Base-by-base conservation (phyloP, 1,284 basidiomycete species). In the Peniophora sp. region DNA sequence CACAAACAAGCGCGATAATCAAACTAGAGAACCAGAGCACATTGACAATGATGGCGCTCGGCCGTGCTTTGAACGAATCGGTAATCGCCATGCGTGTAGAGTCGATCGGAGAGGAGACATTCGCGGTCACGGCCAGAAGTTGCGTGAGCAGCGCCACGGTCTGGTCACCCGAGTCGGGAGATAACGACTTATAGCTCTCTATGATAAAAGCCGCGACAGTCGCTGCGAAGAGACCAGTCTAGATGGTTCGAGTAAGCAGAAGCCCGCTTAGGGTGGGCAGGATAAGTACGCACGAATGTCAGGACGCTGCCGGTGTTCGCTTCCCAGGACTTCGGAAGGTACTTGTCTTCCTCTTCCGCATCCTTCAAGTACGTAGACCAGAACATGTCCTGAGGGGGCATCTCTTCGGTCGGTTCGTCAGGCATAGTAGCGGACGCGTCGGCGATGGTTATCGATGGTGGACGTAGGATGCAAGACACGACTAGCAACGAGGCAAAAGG, bases 161-260 rank as follows among this genome's bases (percentile, higher is more conserved):
- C 32, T 19, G 35, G 11, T 54, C 51, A 9, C 19, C 22, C 11
- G 48, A 45, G 45, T 55, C 52, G 11, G 52, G 50, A 17, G 50
- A 34, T 16, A 60, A 47, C 8, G 20, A 47, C 41, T 56, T 43
- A 43, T 59, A 59, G 39, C 54, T 55, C 36, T 59, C 53, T 16
- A 59, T 52, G 11, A 50, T 50, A 38, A 58, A 59, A 8, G 53
- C 52, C 20, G 58, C 56, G n/a, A 60, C 56, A 24, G 52, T 56
- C 23, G 58, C 53, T 36, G 58, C 57, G 52, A 60, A 60, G 3
- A 60, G 47, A 45, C 58, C 55, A 45, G 54, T 55, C 58, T 59
- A 19, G 19, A 16, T 20, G 16, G 16, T 17, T 23, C 20, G 24
- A 5, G 25, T 41, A 32, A 47, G 50, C n/a, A n/a, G n/a, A n/a